Conservation (phyloP, 2,329 filamentous ascomycete species). For the Pyricularia pennisetigena region DNA sequence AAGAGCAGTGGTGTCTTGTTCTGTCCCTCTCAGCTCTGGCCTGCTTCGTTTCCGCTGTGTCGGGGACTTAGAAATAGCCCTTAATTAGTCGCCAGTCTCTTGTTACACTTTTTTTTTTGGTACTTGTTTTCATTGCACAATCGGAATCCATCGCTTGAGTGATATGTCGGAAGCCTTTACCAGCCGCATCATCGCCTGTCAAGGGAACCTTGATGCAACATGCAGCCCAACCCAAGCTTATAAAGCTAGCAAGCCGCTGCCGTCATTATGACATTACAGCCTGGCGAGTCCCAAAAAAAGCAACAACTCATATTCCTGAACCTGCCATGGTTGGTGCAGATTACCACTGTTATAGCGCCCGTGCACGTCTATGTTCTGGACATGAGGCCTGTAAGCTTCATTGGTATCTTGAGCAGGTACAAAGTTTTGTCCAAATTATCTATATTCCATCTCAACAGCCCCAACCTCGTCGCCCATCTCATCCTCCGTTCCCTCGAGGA, state of each 20-base stretch:
- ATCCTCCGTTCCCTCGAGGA: constrained; percentile 38
- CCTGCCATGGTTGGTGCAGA: background rate
- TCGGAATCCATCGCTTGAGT: background rate
- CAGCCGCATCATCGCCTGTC: too few relatives aligned
- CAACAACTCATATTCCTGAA: background rate
- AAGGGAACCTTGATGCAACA: too few relatives aligned
- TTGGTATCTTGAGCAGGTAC: background rate
- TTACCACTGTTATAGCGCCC: background rate
- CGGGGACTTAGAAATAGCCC: background rate
- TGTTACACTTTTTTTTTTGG: background rate
- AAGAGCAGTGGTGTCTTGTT: background rate
- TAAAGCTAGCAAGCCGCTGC: background rate
- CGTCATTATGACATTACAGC: background rate
- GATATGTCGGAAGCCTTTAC: too few relatives aligned
- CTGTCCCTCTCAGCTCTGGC: background rate
- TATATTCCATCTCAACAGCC: constrained; percentile 29
- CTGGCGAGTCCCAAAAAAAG: background rate
- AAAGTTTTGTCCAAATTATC: background rate
- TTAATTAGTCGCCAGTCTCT: background rate
- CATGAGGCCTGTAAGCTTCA: background rate
- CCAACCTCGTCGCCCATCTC: constrained; percentile 28
- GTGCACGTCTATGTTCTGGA: background rate
- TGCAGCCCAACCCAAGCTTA: too few relatives aligned
- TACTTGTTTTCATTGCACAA: background rate
- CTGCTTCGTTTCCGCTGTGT: background rate